Evolutionary conservation across 1,284 basidiomycete species (phyloP).

Genomic region (Xerocomus nothofagi): DNA sequence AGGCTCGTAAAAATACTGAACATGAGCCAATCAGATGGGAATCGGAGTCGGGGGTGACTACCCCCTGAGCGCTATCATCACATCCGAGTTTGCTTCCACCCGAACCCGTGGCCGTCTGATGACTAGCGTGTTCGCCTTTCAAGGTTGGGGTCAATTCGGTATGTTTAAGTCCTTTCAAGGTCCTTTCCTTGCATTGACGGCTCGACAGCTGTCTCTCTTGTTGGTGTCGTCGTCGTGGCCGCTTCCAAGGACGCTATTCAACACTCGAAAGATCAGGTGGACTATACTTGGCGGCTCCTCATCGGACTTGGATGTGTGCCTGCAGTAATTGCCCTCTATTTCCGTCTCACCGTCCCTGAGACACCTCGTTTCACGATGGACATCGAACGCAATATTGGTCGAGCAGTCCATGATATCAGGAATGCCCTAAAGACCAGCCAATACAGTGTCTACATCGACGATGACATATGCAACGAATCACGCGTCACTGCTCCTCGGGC

Average conservation of each 20-base stretch:
- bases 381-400: slow-evolving; percentile 58
- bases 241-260: slow-evolving; percentile 52
- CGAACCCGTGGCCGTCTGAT: slow-evolving; percentile 54
- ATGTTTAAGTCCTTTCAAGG: slow-evolving; percentile 29
- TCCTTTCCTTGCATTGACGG: slow-evolving; percentile 7
- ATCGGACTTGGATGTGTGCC: slow-evolving; percentile 55
- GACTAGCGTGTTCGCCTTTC: slow-evolving; percentile 51
- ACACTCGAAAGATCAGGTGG: slow-evolving; percentile 31
- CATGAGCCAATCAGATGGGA: slow-evolving; percentile 38
- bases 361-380: slow-evolving; percentile 69
- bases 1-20: not conserved
- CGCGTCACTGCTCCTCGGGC: slow-evolving; percentile 48
- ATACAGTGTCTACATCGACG: slow-evolving; percentile 37
- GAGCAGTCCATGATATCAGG: slow-evolving; percentile 51
- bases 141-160: slow-evolving; percentile 53
- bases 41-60: slow-evolving; percentile 58
- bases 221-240: slow-evolving; percentile 51
- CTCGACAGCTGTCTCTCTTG: slow-evolving; percentile 46
- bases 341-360: slow-evolving; percentile 54
- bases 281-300: slow-evolving; percentile 46
- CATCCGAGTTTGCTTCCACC: slow-evolving; percentile 60
- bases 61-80: slow-evolving; percentile 46
- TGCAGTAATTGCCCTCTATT: slow-evolving; percentile 47
- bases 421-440: slow-evolving; percentile 44
- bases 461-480: slow-evolving; percentile 37